These are phyloP conservation scores for Trichoderma lentiforme DNA, from an alignment of 2,329 filamentous ascomycete species.

Conservation along the genomic window DNA sequence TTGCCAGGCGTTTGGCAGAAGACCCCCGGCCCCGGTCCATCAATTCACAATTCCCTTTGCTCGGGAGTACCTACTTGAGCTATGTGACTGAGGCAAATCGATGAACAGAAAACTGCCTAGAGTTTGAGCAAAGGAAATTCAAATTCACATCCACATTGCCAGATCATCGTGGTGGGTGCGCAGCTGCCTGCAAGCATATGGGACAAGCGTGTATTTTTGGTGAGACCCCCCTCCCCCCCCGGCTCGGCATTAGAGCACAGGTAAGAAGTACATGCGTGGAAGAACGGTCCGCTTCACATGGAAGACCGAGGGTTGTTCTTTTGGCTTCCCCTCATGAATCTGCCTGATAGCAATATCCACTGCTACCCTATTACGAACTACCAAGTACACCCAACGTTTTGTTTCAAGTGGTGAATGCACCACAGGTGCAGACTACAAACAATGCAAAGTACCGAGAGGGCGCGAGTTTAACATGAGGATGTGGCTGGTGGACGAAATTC, in stretches of 20 bases:
- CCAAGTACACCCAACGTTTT: background rate
- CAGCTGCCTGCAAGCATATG: background rate
- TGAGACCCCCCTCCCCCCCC: background rate
- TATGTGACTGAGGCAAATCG: background rate
- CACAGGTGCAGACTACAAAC: background rate
- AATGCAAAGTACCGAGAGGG: background rate
- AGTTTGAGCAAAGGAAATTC: background rate
- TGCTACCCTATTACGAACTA: background rate
- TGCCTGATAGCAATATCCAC: background rate
- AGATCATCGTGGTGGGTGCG: background rate
- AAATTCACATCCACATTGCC: background rate
- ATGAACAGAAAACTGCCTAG: background rate
- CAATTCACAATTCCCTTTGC: background rate
- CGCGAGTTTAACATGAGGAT: background rate
- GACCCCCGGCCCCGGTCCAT: background rate
- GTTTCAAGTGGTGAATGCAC: background rate
- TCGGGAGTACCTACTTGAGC: background rate
- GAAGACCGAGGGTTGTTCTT: constrained; percentile 22
- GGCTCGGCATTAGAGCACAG: constrained; percentile 23
- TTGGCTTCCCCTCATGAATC: background rate
- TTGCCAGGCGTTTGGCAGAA: background rate
- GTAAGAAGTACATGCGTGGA: constrained; percentile 21
- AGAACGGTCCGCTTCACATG: constrained; percentile 27
- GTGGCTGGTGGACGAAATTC: background rate
- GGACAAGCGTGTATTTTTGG: background rate